Evolutionary conservation across 2,329 filamentous ascomycete species (phyloP).

Genomic region (Fusarium sp.): DNA sequence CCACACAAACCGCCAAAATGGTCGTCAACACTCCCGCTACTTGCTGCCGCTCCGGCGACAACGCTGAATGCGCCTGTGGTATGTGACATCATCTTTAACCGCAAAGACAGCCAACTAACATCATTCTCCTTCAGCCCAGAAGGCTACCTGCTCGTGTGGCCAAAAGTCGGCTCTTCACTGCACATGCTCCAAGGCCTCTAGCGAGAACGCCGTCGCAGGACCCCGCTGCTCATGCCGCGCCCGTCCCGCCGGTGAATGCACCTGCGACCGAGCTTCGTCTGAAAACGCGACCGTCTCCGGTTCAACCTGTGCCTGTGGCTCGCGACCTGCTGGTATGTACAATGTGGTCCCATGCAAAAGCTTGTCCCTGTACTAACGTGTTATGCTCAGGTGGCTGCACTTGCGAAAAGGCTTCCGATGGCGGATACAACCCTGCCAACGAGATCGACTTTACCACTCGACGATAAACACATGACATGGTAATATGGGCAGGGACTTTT

Average conservation of each 20-base stretch:
- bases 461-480: slow-evolving; percentile 23
- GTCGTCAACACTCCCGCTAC: slow-evolving; percentile 55
- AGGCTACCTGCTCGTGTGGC: slow-evolving; percentile 88
- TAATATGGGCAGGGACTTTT: neutral
- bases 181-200: slow-evolving; percentile 80
- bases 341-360: neutral
- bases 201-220: slow-evolving; percentile 80
- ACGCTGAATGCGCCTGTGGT: slow-evolving; percentile 69
- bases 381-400: slow-evolving; percentile 73
- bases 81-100: slow-evolving; percentile 48
- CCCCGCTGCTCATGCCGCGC: slow-evolving; percentile 87
- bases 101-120: slow-evolving; percentile 8
- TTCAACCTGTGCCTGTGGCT: slow-evolving; percentile 80
- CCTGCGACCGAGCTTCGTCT: slow-evolving; percentile 76
- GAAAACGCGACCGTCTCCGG: slow-evolving; percentile 76
- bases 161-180: slow-evolving; percentile 89
- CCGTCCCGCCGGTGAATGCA: slow-evolving; percentile 83
- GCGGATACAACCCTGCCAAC: slow-evolving; percentile 70
- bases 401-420: slow-evolving; percentile 79
- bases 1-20: slow-evolving; percentile 45
- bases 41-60: slow-evolving; percentile 67
- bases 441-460: slow-evolving; percentile 91
- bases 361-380: slow-evolving; percentile 22
- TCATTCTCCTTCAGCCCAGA: slow-evolving; percentile 59
- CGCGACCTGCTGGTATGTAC: slow-evolving; percentile 75